A percentile compares a stretch with the other conserved stretches of the same genome.
phyloP scores from a whole-genome alignment of 2,329 filamentous ascomycete species.

The Exophiala aquamarina region DNA sequence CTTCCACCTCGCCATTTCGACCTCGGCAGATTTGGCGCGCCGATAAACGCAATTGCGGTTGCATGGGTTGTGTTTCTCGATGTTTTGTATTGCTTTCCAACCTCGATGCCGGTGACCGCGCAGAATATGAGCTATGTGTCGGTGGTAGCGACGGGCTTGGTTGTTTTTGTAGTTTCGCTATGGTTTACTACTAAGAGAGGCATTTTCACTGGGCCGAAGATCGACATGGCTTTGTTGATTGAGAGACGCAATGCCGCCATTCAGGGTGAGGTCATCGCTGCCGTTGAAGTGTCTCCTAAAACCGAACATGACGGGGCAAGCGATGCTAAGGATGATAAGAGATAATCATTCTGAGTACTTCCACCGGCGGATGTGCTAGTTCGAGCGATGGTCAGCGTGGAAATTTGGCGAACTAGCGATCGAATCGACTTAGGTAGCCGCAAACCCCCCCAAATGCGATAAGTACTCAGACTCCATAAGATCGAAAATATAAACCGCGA shows the following conservation, averaged over 20 bases:
- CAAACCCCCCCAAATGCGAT: too few species aligned
- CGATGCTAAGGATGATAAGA: too few species aligned
- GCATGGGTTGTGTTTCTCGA: constrained; percentile 29
- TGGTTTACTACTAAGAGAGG: constrained; percentile 4
- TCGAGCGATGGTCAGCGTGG: too few species aligned
- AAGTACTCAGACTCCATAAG: too few species aligned
- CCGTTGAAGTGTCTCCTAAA: too few species aligned
- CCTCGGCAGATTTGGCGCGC: constrained; percentile 26
- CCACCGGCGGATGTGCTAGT: too few species aligned
- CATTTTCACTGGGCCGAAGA: neutral
- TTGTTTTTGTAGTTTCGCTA: neutral
- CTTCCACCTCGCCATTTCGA: constrained; percentile 6
- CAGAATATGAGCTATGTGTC: constrained; percentile 36
- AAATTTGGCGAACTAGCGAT: too few species aligned
- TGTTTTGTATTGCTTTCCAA: constrained; percentile 34
- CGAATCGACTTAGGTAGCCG: too few species aligned
- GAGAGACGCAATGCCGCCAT: neutral
- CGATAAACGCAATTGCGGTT: constrained; percentile 36
- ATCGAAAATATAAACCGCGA: too few species aligned
- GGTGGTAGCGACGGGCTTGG: neutral
- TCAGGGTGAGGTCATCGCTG: neutral
- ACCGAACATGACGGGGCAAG: too few species aligned
- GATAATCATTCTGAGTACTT: too few species aligned
- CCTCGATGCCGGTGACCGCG: constrained; percentile 31
- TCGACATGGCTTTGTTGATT: neutral